Base-by-base conservation (phyloP, 1,284 basidiomycete genomes). In the Ustilago esculenta region DNA sequence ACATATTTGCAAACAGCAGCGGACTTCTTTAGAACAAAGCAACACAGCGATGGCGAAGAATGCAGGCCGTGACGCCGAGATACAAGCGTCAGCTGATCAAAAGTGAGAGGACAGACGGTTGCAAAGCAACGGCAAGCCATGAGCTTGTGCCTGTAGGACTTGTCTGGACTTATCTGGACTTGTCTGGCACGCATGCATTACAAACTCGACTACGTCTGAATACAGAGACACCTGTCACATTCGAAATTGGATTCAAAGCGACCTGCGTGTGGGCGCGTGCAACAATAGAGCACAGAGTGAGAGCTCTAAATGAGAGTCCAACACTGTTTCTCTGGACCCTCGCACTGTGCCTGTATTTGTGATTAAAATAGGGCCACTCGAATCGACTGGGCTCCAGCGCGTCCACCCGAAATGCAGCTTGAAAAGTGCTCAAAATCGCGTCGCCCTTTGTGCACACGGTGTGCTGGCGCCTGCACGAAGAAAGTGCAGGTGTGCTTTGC, bases 261-360 rank as follows among this genome's bases (percentile, higher is more conserved):
- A 24, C 46, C 30, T 49, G 37, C 47, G 47, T 49, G 47, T 49
- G 27, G 37, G 37, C 36, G 47, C 27, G 17, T 23, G 24, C 24
- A 14, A 17, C 17, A 39, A 21, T 18, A 5, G 36, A 27, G 14
- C 4, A 5, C 21, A n/a, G n/a, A 0, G 4, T 2, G n/a, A 8
- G 23, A 52, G 41, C 42, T 45, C 29, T 46, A 33, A 45, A 45
- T n/a, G 25, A 42, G 44, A 59, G 56, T 53, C 49, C 49, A 59
- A 59, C 57, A 59, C 57, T 56, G 40, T 30, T 20, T 11, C 24
- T 24, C 7, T 29, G 40, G 42, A 39, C 42, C 42, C 42, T 53
- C 50, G 29, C n/a, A n/a, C n/a, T n/a, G n/a, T n/a, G n/a, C n/a
- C 30, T 32, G 30, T 32, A 32, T 32, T 32, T 15, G n/a, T n/a